Conservation (phyloP, 306 rosid species). For the Neltuma alba region DNA sequence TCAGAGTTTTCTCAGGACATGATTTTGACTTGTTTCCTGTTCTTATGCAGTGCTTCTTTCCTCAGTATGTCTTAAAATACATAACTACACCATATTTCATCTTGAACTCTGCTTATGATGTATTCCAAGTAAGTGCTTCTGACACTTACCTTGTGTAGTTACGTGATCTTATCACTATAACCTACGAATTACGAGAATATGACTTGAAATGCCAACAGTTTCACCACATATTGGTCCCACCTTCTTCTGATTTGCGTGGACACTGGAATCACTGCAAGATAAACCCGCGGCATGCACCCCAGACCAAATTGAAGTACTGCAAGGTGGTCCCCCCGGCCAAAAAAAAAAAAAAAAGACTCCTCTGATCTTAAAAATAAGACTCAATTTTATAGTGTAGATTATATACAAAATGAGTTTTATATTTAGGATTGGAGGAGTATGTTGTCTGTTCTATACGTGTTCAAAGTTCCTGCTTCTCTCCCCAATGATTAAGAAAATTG, state of each 20-base stretch:
- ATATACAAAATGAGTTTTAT: too few species aligned
- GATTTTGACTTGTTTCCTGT: conserved; percentile 31
- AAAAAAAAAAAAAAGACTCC: too few species aligned
- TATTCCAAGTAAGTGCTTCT: conserved; percentile 57
- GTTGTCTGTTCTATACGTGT: background rate
- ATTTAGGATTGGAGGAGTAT: too few species aligned
- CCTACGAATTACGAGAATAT: background rate
- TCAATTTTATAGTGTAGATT: too few species aligned
- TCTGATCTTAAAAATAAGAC: too few species aligned
- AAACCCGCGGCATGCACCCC: conserved; percentile 67
- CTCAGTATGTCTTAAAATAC: conserved; percentile 62
- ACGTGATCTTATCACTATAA: conserved; percentile 12
- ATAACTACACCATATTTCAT: conserved; percentile 68
- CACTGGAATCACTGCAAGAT: conserved; percentile 82
- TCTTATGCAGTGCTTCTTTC: conserved; percentile 77
- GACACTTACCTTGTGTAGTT: background rate
- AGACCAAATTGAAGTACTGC: conserved; percentile 59
- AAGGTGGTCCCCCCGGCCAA: too few species aligned
- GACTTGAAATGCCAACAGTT: conserved; percentile 54
- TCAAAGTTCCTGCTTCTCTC: background rate
- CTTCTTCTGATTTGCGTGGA: conserved; percentile 77
- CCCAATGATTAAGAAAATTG: background rate
- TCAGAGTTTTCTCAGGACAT: background rate
- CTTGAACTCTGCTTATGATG: conserved; percentile 81
- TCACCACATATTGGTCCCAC: conserved; percentile 76